Percentiles rank a stretch among this genome's conserved stretches.
These are phyloP conservation scores for Macrolepiota dolichaula DNA, from an alignment of 768 basidiomycete species.

Conservation along the genomic window DNA sequence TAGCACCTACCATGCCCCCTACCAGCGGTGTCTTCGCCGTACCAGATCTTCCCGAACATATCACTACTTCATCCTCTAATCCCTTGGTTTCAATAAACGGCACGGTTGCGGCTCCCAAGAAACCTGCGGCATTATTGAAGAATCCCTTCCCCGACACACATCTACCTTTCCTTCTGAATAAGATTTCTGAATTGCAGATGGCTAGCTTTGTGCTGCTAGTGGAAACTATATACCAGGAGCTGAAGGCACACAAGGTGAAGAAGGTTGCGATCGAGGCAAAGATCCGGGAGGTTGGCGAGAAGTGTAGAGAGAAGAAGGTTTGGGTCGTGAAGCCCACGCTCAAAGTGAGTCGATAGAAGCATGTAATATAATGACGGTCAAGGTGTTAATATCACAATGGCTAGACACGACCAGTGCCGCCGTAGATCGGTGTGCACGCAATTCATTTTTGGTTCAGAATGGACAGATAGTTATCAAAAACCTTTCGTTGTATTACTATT, in stretches of 20 bases:
- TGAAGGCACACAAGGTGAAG: slow-evolving; percentile 69
- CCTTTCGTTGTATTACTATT: neutral
- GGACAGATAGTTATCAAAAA: neutral
- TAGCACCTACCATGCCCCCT: slow-evolving; percentile 10
- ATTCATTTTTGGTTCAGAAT: neutral
- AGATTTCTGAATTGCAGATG: slow-evolving; percentile 58
- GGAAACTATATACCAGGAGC: slow-evolving; percentile 68
- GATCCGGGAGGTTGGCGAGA: slow-evolving; percentile 72
- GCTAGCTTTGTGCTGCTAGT: slow-evolving; percentile 64
- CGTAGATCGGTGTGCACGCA: neutral
- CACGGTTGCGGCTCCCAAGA: slow-evolving; percentile 23
- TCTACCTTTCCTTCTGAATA: slow-evolving; percentile 56
- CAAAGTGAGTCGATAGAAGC: slow-evolving; percentile 14
- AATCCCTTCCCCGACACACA: slow-evolving; percentile 68
- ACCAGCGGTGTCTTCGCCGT: slow-evolving; percentile 39
- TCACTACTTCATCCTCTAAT: slow-evolving; percentile 12
- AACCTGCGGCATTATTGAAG: slow-evolving; percentile 38
- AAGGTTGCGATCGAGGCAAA: slow-evolving; percentile 85
- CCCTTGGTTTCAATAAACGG: slow-evolving; percentile 9
- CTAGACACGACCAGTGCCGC: neutral
- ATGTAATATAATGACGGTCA: neutral
- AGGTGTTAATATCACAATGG: neutral
- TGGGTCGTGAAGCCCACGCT: slow-evolving; percentile 64
- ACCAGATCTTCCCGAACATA: slow-evolving; percentile 35
- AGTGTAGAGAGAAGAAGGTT: slow-evolving; percentile 65